phyloP scores from a whole-genome alignment of 306 rosid species.

The Citrullus mucosospermus region DNA sequence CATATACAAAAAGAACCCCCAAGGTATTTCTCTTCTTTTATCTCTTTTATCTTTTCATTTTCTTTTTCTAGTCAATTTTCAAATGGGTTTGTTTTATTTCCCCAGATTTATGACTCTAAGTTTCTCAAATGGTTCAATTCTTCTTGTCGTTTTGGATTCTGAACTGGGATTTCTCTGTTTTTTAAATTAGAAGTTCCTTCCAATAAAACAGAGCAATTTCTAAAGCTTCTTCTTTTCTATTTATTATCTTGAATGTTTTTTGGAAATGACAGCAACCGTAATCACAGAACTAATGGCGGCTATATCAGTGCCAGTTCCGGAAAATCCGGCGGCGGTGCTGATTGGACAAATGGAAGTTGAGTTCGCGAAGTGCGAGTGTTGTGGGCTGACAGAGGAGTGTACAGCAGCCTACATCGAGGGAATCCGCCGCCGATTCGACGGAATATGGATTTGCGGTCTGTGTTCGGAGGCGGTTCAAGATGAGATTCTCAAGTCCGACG shows the following conservation, averaged over 20 bases:
- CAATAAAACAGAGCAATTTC: background rate
- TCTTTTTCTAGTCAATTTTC: background rate
- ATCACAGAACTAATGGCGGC: conserved; percentile 45
- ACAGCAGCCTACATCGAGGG: conserved; percentile 66
- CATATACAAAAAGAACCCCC: background rate
- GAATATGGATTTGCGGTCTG: conserved; percentile 88
- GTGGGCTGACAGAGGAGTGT: conserved; percentile 91
- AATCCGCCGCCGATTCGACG: conserved; percentile 51
- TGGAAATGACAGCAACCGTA: conserved; percentile 54
- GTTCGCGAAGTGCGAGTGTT: conserved; percentile 73
- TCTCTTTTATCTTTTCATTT: background rate
- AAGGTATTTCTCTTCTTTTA: background rate
- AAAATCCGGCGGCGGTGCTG: conserved; percentile 16
- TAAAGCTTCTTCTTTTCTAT: background rate
- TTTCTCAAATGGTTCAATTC: background rate
- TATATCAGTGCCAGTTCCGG: conserved; percentile 40
- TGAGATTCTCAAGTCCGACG: conserved; percentile 61
- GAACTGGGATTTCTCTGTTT: background rate
- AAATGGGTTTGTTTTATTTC: background rate
- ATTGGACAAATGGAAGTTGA: conserved; percentile 46
- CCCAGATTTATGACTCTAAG: background rate
- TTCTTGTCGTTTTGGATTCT: background rate
- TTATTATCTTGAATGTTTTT: background rate
- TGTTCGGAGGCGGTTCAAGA: conserved; percentile 85
- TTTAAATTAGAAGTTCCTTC: background rate